A percentile compares a stretch with the other conserved stretches of the same genome.
Conservation (phyloP, 2,329 filamentous ascomycete genomes). For the Fusarium avenaceum region DNA sequence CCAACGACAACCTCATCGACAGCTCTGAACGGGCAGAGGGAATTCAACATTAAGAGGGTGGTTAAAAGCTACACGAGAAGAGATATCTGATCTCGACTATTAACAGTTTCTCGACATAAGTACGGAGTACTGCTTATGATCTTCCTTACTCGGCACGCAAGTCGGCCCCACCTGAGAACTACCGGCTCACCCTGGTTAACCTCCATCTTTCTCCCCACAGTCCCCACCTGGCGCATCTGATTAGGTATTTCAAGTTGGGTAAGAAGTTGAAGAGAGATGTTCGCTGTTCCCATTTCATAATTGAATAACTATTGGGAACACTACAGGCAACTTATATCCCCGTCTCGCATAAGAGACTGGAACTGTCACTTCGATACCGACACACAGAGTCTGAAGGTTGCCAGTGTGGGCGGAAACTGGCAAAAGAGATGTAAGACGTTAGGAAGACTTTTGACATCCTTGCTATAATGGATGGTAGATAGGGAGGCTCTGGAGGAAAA, state of each 20-base stretch:
- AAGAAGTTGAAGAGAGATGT: background rate
- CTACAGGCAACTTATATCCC: background rate
- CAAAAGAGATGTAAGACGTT: background rate
- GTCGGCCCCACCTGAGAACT: constrained; percentile 27
- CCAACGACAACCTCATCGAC: too few species aligned
- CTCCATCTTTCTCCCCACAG: constrained; percentile 12
- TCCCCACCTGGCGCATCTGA: constrained; percentile 13
- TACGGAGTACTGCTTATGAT: too few species aligned
- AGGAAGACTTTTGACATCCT: background rate
- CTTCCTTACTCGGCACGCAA: constrained; percentile 8
- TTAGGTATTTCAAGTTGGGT: constrained; percentile 3
- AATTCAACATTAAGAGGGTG: background rate
- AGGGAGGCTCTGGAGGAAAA: background rate
- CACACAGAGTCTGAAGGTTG: too few species aligned
- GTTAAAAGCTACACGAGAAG: background rate
- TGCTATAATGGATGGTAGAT: too few species aligned
- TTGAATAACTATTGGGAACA: background rate
- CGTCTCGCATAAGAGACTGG: background rate
- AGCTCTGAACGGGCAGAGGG: background rate
- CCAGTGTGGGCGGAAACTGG: background rate
- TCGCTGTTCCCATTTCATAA: background rate
- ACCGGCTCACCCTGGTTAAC: constrained; percentile 17
- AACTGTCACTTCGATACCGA: background rate
- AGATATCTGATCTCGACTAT: background rate
- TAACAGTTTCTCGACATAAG: background rate